Evolutionary conservation across 192 early-diverging fungal species (phyloP), one percentile per base, ranked within the genome.

Genomic region (Mortierella alpina): DNA sequence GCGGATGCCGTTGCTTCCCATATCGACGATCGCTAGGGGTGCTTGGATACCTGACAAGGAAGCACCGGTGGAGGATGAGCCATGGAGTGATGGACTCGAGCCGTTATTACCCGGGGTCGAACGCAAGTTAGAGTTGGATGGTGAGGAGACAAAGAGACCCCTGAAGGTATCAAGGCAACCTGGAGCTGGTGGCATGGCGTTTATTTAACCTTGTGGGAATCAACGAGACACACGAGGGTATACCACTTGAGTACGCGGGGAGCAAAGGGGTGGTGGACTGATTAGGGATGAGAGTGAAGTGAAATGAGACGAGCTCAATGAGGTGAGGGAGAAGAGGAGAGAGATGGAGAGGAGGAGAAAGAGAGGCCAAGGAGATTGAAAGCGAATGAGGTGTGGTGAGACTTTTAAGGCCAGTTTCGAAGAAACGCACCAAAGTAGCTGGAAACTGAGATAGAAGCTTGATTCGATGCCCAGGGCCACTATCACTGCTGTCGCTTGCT

Each of bases 1-100:
- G 41, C 88, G 80, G 23, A 90, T 88, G 42, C 88, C 88, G 68
- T 90, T 90, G 54, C 86, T 87, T 41, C 88, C 88, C 83, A 90
- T 90, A 55, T 90, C 88, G 8, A 90, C 70, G 10, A 90, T 83
- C 11, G 83, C 88, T 2, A 87, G 65, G 12, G 86, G 65, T 0
- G 82, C 69, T 6, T 72, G 51, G 63, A 75, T 57, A 40, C 77
- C 70, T 12, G 70, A 63, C 0, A 59, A 72, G 54, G 51, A 62
- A 4, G 15, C 7, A 41, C 51, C n/a, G 23, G 54, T 63, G 15
- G 23, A 20, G 41, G 57, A 47, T 0, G 69, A 71, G 20, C 50
- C 60, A 39, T 45, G 7, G 22, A 15, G 12, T 13, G 69, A 71
- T 13, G 51, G 23, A 23, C 4, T 23, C 5, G 62, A 46, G 15